A percentile compares a stretch with the other conserved stretches of the same genome.
Evolutionary conservation across 2,329 filamentous ascomycete species (phyloP).

Genomic region (Ceratocystis variospora): DNA sequence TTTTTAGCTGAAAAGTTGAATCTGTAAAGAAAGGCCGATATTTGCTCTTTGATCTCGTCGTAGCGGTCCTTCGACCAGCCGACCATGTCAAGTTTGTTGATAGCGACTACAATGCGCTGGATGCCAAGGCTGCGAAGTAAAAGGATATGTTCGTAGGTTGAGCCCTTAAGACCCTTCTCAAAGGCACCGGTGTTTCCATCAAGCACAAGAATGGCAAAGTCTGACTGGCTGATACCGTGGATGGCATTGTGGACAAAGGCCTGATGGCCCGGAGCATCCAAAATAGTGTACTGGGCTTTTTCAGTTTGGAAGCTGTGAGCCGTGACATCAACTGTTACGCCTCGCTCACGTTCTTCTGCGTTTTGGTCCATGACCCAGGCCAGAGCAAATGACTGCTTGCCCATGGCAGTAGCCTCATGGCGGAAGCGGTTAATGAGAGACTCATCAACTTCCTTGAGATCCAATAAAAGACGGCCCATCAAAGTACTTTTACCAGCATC

Average conservation of each 20-base stretch:
- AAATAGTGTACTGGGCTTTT: constrained; percentile 75
- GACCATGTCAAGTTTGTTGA: constrained; percentile 90
- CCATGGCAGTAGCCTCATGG: constrained; percentile 77
- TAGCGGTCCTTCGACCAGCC: constrained; percentile 73
- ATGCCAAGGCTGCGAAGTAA: constrained; percentile 84
- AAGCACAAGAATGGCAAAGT: constrained; percentile 88
- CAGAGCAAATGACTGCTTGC: constrained; percentile 88
- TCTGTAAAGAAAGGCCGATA: constrained; percentile 65
- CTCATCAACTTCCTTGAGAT: constrained; percentile 77
- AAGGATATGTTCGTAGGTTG: constrained; percentile 86
- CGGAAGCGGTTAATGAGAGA: constrained; percentile 77
- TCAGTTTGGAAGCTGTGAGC: constrained; percentile 89
- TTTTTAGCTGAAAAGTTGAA: constrained; percentile 74
- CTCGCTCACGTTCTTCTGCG: constrained; percentile 72
- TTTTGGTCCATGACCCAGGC: constrained; percentile 95
- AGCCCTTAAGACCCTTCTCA: constrained; percentile 81
- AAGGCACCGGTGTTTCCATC: constrained; percentile 85
- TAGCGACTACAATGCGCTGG: constrained; percentile 70
- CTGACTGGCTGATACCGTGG: constrained; percentile 85
- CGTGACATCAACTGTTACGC: constrained; percentile 93
- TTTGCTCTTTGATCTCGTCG: constrained; percentile 69
- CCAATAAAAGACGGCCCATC: constrained; percentile 86
- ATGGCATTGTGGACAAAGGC: constrained; percentile 99
- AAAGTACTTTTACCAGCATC: constrained; percentile 96
- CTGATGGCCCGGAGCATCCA: constrained; percentile 85